phyloP scores from a whole-genome alignment of 1,284 basidiomycete genomes.

The Malassezia obtusa region DNA sequence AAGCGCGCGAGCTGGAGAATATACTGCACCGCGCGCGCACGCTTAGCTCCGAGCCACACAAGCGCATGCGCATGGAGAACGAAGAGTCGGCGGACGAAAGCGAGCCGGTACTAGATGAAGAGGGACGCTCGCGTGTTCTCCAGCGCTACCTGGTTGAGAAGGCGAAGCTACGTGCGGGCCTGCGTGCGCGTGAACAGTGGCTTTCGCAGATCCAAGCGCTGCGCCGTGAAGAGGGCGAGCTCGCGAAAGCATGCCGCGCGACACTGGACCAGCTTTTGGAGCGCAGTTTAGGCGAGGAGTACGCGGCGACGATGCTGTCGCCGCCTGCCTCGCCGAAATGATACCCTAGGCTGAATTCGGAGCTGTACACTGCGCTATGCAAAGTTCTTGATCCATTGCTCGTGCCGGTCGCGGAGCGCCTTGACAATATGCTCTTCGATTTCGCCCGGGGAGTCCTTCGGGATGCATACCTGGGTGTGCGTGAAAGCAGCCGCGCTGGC shows the following conservation, averaged over 20 bases:
- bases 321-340: constrained; percentile 22
- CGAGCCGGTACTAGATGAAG: neutral
- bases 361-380: neutral
- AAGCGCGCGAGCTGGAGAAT: constrained; percentile 26
- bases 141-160: constrained; percentile 38
- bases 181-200: constrained; percentile 23
- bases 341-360: neutral
- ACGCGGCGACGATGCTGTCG: constrained; percentile 31
- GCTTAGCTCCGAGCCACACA: neutral
- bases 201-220: constrained; percentile 16
- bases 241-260: constrained; percentile 14
- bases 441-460: constrained; percentile 48
- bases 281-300: constrained; percentile 17
- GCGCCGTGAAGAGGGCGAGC: constrained; percentile 13
- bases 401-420: constrained; percentile 66
- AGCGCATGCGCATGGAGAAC: neutral
- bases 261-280: constrained; percentile 28
- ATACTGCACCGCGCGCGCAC: constrained; percentile 12
- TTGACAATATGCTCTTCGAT: constrained; percentile 84
- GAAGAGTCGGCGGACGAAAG: neutral
- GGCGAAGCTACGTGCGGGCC: constrained; percentile 26
- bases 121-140: constrained; percentile 8
- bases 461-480: constrained; percentile 66
- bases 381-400: constrained; percentile 55
- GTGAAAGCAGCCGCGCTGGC: constrained; percentile 19